phyloP scores from a whole-genome alignment of 768 basidiomycete genomes.

The Pleurotus giganteus region DNA sequence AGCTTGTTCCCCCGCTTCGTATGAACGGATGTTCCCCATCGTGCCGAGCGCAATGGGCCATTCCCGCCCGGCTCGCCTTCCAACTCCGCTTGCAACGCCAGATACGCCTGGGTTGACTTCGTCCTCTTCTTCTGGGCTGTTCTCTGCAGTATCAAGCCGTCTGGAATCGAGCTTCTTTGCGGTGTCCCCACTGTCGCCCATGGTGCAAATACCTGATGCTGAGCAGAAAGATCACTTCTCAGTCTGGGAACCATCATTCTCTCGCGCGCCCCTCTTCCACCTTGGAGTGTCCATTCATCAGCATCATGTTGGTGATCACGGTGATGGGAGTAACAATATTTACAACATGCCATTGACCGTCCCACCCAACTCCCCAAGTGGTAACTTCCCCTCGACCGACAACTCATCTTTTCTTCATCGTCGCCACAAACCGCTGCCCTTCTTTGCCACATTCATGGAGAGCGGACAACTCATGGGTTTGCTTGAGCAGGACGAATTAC shows the following conservation, averaged over 20 bases:
- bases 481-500: background rate
- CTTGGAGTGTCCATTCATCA: slow-evolving; percentile 1
- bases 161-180: background rate
- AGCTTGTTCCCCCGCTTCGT: background rate
- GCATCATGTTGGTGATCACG: slow-evolving; percentile 6
- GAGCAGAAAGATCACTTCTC: background rate
- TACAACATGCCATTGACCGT: background rate
- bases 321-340: slow-evolving; percentile 1
- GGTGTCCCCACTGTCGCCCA: background rate
- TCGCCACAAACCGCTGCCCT: slow-evolving; percentile 2
- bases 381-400: background rate
- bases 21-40: background rate
- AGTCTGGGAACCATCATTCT: slow-evolving; percentile 3
- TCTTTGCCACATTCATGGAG: slow-evolving; percentile 4
- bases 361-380: slow-evolving; percentile 4
- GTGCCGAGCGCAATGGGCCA: background rate
- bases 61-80: slow-evolving; percentile 3
- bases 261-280: background rate
- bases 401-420: background rate
- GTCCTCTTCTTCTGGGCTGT: slow-evolving; percentile 6
- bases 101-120: slow-evolving; percentile 7
- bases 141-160: background rate
- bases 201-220: background rate
- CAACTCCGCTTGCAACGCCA: slow-evolving; percentile 2
- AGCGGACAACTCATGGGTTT: background rate